Evolutionary conservation across 2,329 filamentous ascomycete species (phyloP).

Genomic region (Aspergillus sp.): DNA sequence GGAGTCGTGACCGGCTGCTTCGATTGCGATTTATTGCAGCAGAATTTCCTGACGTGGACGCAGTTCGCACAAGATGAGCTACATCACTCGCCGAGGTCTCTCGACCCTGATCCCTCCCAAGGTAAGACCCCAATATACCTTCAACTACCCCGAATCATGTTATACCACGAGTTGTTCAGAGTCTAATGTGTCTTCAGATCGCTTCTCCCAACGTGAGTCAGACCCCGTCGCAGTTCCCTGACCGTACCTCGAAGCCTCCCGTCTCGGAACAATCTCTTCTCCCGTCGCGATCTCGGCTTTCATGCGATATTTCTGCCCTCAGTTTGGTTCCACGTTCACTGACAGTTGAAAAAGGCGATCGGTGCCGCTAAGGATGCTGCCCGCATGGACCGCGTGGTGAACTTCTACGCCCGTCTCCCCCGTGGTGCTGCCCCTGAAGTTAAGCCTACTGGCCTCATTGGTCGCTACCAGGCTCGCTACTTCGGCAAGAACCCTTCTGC

Average conservation of each 20-base stretch:
- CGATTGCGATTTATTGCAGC: neutral
- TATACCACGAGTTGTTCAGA: constrained; percentile 15
- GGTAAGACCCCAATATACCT: constrained; percentile 55
- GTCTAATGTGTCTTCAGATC: constrained; percentile 42
- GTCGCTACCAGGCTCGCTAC: constrained; percentile 81
- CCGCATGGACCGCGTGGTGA: constrained; percentile 96
- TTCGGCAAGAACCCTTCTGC: constrained; percentile 91
- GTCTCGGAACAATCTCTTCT: constrained; percentile 19
- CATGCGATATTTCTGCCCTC: constrained; percentile 9
- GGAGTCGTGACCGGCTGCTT: neutral
- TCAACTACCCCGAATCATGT: neutral
- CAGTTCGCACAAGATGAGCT: constrained; percentile 74
- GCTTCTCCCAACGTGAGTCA: constrained; percentile 41
- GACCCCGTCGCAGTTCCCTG: constrained; percentile 9
- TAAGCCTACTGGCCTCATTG: constrained; percentile 78
- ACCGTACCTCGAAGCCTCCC: constrained; percentile 15
- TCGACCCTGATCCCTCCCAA: constrained; percentile 99
- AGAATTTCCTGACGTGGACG: constrained; percentile 18
- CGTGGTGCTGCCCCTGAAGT: constrained; percentile 83
- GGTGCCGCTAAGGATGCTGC: constrained; percentile 92
- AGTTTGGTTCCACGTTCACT: constrained; percentile 23
- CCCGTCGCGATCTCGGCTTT: constrained; percentile 12
- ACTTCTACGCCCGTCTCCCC: constrained; percentile 98
- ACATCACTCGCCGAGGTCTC: constrained; percentile 83
- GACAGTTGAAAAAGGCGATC: constrained; percentile 67